These are phyloP conservation scores for Vitis hybrid DNA, from an alignment of 177 flowering plant genomes.

Conservation along the genomic window DNA sequence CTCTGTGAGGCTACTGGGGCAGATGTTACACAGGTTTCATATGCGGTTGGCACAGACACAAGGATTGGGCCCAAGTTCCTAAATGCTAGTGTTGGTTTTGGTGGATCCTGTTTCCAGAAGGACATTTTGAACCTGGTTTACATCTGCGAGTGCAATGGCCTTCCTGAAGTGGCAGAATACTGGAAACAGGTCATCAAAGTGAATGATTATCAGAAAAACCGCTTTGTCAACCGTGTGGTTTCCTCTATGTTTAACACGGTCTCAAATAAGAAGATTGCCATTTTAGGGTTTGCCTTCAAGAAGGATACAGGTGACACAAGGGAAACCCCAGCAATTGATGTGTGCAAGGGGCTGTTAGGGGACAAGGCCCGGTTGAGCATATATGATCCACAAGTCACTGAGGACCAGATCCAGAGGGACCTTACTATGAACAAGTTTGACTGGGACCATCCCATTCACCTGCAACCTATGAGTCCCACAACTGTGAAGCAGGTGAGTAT, in stretches of 20 bases:
- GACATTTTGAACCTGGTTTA: constrained; percentile 67
- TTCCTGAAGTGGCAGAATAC: constrained; percentile 72
- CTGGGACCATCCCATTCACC: constrained; percentile 88
- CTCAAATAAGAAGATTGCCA: constrained; percentile 60
- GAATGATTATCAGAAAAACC: constrained; percentile 67
- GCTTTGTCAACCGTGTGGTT: constrained; percentile 69
- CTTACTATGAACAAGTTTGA: constrained; percentile 83
- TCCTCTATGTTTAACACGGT: constrained; percentile 76
- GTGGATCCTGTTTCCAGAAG: constrained; percentile 76
- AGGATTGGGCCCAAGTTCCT: constrained; percentile 70
- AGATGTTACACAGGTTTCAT: constrained; percentile 56
- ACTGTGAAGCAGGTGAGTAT: constrained; percentile 70
- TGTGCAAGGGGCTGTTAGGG: constrained; percentile 81
- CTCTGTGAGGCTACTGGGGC: constrained; percentile 80
- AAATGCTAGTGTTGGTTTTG: constrained; percentile 69
- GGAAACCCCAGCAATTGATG: constrained; percentile 92
- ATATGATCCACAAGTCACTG: constrained; percentile 87
- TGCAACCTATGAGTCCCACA: constrained; percentile 86
- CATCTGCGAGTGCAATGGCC: constrained; percentile 77
- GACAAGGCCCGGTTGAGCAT: constrained; percentile 82
- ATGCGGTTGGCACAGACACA: constrained; percentile 64
- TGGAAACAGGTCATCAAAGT: constrained; percentile 74
- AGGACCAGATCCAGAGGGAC: constrained; percentile 88
- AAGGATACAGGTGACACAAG: constrained; percentile 12
- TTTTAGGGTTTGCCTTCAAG: constrained; percentile 1